phyloP scores from a whole-genome alignment of 2,329 filamentous ascomycete species.

The Magnaporthiopsis rhizophila region DNA sequence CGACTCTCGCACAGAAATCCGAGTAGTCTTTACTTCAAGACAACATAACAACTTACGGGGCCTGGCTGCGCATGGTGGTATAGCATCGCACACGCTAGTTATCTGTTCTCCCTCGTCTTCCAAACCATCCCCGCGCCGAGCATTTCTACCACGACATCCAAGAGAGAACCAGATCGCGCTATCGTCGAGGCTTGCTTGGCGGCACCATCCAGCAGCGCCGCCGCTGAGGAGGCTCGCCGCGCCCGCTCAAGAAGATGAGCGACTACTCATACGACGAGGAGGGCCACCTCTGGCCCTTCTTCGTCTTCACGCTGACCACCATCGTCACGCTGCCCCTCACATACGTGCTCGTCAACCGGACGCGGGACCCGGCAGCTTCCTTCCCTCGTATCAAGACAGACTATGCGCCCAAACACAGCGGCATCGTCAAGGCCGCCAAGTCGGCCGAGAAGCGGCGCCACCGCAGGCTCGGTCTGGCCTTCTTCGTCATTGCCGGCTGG shows the following conservation, averaged over 20 bases:
- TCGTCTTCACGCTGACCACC: slow-evolving; percentile 83
- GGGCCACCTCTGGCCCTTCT: slow-evolving; percentile 98
- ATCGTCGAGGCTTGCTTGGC: background rate
- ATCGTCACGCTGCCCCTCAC: slow-evolving; percentile 86
- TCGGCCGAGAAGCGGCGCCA: slow-evolving; percentile 84
- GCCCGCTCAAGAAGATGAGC: slow-evolving; percentile 54
- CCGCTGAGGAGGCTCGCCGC: slow-evolving; percentile 2
- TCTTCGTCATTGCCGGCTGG: slow-evolving; percentile 73
- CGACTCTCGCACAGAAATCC: background rate
- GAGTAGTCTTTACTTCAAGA: background rate
- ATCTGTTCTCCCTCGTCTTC: background rate
- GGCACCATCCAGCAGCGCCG: too few species aligned
- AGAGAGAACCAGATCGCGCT: background rate
- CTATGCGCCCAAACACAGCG: slow-evolving; percentile 74
- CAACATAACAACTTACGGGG: background rate
- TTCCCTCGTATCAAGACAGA: slow-evolving; percentile 75
- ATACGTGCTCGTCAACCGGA: slow-evolving; percentile 76
- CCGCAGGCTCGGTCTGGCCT: slow-evolving; percentile 74
- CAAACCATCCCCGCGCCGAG: background rate
- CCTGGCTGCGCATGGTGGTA: background rate
- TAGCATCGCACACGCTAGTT: background rate
- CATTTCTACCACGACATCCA: background rate
- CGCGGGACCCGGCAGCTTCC: slow-evolving; percentile 67
- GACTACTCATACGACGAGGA: slow-evolving; percentile 98
- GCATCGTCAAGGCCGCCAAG: slow-evolving; percentile 75